phyloP scores from a whole-genome alignment of 208 protist genomes.

The Leptomonas seymouri region DNA sequence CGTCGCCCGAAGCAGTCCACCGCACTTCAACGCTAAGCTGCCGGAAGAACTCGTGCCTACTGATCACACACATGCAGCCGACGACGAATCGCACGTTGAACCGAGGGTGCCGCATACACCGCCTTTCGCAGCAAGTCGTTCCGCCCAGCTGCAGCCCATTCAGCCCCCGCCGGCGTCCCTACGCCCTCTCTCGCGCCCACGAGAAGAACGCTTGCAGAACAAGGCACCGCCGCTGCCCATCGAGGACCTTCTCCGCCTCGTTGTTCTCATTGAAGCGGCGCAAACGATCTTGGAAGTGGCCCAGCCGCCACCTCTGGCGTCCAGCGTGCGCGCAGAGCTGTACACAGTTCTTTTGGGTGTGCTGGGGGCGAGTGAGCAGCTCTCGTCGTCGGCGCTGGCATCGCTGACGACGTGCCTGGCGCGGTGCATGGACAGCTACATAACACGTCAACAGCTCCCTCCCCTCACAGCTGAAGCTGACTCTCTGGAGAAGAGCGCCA shows the following conservation, averaged over 20 bases:
- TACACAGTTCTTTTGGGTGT: conserved; percentile 53
- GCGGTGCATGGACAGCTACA: conserved; percentile 47
- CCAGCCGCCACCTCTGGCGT: conserved; percentile 19
- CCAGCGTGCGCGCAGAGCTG: conserved; percentile 25
- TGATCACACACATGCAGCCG: background rate
- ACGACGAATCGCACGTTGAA: background rate
- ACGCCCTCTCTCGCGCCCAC: conserved; percentile 10
- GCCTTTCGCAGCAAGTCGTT: background rate
- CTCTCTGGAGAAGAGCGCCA: background rate
- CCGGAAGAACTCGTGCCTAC: no score
- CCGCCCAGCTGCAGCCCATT: background rate
- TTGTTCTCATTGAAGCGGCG: conserved; percentile 39
- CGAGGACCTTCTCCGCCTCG: conserved; percentile 36
- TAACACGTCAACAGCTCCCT: conserved; percentile 23
- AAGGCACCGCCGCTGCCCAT: conserved; percentile 36
- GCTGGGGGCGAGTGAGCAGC: conserved; percentile 57
- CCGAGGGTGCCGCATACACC: background rate
- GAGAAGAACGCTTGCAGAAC: conserved; percentile 30
- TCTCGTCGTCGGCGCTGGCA: conserved; percentile 43
- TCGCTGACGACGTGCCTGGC: conserved; percentile 53
- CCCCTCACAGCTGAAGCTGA: background rate
- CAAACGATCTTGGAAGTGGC: conserved; percentile 36
- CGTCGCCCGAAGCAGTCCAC: background rate
- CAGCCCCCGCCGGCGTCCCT: background rate
- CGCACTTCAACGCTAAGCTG: background rate